phyloP scores from a whole-genome alignment of 345 rosid species.

The Geranium rotundifolium region DNA sequence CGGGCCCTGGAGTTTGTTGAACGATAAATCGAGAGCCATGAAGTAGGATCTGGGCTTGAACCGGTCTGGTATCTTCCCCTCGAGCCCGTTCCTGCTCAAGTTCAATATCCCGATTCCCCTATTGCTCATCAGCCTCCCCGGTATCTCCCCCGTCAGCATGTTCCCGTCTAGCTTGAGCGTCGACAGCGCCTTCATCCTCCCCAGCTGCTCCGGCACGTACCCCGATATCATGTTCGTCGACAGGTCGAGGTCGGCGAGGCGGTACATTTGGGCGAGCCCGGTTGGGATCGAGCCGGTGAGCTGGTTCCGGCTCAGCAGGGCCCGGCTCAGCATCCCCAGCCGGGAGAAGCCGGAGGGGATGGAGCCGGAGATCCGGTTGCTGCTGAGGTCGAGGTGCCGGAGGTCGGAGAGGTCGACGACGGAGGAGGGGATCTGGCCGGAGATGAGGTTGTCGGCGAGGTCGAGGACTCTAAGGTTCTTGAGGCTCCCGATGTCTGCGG shows the following conservation, averaged over 20 bases:
- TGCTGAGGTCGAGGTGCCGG: conserved; percentile 65
- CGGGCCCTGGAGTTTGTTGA: conserved; percentile 55
- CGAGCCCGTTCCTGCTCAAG: conserved; percentile 64
- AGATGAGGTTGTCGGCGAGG: conserved; percentile 65
- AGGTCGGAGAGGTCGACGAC: conserved; percentile 44
- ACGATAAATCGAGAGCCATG: conserved; percentile 67
- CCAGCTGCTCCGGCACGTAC: conserved; percentile 44
- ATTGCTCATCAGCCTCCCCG: conserved; percentile 37
- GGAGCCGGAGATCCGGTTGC: conserved; percentile 49
- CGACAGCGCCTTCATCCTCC: conserved; percentile 69
- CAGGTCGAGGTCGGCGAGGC: conserved; percentile 81
- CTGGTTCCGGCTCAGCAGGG: conserved; percentile 55
- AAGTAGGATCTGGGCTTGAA: conserved; percentile 62
- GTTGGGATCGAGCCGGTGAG: conserved; percentile 58
- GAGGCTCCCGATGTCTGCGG: conserved; percentile 52
- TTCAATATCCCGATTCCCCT: conserved; percentile 57
- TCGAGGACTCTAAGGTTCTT: conserved; percentile 49
- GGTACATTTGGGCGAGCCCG: conserved; percentile 42
- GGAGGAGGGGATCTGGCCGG: conserved; percentile 56
- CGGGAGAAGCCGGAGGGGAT: conserved; percentile 66
- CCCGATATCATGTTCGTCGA: conserved; percentile 58
- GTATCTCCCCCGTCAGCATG: conserved; percentile 46
- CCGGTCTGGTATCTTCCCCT: conserved; percentile 68
- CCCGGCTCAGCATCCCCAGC: conserved; percentile 73
- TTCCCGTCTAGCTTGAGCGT: conserved; percentile 57